A percentile compares a stretch with the other conserved stretches of the same genome.
phyloP scores from a whole-genome alignment of 116 monocot genomes.

The Trichopus zeylanicus region DNA sequence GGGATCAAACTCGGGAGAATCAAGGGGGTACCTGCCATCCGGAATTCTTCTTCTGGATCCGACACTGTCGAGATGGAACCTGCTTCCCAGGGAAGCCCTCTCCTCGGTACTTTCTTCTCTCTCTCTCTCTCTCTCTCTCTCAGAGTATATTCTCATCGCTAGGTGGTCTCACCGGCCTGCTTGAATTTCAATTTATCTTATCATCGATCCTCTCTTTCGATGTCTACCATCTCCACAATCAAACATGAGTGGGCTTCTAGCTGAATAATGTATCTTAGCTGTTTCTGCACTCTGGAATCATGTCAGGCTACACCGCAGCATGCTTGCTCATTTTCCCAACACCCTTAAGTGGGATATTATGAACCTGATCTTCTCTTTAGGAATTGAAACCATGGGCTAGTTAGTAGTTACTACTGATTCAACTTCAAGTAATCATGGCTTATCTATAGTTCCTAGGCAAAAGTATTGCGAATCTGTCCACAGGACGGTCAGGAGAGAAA shows the following conservation, averaged over 20 bases:
- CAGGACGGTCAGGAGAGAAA: slow-evolving; percentile 80
- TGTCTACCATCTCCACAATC: too few species aligned
- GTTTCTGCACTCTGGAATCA: too few species aligned
- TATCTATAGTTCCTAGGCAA: slow-evolving; percentile 79
- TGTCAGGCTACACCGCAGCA: neutral
- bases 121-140: neutral
- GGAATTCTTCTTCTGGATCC: slow-evolving; percentile 37
- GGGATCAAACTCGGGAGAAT: too few species aligned
- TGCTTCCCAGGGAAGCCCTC: slow-evolving; percentile 77
- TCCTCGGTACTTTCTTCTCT: slow-evolving; percentile 57
- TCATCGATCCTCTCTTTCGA: too few species aligned
- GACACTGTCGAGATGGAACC: slow-evolving; percentile 52
- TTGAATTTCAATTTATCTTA: neutral
- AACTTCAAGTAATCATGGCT: neutral
- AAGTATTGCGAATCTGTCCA: slow-evolving; percentile 92
- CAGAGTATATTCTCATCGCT: too few species aligned
- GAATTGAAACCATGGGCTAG: too few species aligned
- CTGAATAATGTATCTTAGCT: too few species aligned
- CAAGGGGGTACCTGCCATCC: slow-evolving; percentile 15
- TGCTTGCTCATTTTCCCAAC: too few species aligned
- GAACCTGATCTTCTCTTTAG: too few species aligned
- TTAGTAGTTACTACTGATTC: too few species aligned
- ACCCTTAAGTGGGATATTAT: too few species aligned
- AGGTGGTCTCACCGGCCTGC: neutral
- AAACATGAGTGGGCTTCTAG: too few species aligned